Conservation (phyloP, 2,329 filamentous ascomycete species). For the Fusarium miscanthi region DNA sequence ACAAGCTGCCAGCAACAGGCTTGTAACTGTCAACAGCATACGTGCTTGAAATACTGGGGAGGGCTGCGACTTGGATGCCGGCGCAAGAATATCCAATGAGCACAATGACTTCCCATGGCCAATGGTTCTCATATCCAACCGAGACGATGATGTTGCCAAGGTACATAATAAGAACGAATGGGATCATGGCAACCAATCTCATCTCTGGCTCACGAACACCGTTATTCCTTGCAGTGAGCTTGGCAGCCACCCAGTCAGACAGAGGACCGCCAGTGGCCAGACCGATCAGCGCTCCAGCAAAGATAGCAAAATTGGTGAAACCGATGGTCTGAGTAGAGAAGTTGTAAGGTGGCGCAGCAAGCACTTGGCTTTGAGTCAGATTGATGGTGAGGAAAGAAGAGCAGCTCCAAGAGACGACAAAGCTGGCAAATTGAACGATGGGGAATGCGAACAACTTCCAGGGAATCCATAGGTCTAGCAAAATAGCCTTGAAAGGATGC, state of each 20-base stretch:
- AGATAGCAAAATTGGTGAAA: neutral
- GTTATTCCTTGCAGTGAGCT: neutral
- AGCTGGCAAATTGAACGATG: neutral
- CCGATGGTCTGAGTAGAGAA: neutral
- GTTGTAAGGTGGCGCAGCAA: conserved; percentile 2
- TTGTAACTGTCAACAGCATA: conserved; percentile 1
- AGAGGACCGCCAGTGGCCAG: neutral
- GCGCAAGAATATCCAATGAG: neutral
- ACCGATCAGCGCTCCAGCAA: neutral
- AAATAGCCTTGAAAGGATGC: neutral
- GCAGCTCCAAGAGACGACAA: neutral
- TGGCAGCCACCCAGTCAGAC: neutral
- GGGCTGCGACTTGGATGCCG: neutral
- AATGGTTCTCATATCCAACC: neutral
- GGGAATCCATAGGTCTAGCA: neutral
- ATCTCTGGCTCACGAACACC: neutral
- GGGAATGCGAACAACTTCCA: neutral
- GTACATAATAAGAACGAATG: neutral
- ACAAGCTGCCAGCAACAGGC: neutral
- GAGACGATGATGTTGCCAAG: neutral
- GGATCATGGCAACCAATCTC: neutral
- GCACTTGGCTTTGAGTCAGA: neutral
- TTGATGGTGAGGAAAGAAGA: neutral
- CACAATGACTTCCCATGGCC: neutral
- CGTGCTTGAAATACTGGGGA: neutral